Conservation (phyloP, 75 land plant genomes). For the Picea sitchensis region DNA sequence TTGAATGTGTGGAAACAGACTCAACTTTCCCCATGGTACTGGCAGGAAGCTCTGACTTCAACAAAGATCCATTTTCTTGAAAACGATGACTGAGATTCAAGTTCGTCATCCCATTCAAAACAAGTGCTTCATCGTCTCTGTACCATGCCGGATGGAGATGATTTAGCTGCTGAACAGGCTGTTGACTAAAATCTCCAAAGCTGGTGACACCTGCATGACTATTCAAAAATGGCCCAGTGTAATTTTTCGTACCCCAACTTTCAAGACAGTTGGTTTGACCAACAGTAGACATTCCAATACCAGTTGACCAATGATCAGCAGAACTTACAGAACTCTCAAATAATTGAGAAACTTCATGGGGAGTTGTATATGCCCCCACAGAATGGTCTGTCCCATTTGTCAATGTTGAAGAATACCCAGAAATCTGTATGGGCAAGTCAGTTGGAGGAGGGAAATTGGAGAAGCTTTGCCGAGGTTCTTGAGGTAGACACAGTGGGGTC, state of each 20-base stretch:
- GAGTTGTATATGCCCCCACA: background rate
- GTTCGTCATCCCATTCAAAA: slow-evolving; percentile 8
- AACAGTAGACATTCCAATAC: background rate
- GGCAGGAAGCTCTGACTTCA: background rate
- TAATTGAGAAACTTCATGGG: slow-evolving; percentile 2
- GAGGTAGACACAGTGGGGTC: background rate
- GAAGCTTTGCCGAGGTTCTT: background rate
- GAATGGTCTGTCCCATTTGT: background rate
- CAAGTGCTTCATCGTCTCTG: background rate
- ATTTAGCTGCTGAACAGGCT: background rate
- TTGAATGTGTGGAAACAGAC: background rate
- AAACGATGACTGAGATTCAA: background rate
- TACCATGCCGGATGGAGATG: slow-evolving; percentile 1
- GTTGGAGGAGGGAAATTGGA: background rate
- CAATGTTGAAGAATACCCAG: background rate
- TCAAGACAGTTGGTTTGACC: background rate
- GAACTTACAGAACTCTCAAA: background rate
- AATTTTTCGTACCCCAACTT: background rate
- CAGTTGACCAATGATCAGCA: slow-evolving; percentile 11
- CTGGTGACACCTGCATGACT: background rate
- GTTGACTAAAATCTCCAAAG: slow-evolving; percentile 4
- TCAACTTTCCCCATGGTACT: background rate
- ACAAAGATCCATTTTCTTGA: background rate
- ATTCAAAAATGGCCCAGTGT: background rate
- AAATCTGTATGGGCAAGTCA: background rate